phyloP scores from a whole-genome alignment of 306 rosid species.

The Boehmeria nivea region DNA sequence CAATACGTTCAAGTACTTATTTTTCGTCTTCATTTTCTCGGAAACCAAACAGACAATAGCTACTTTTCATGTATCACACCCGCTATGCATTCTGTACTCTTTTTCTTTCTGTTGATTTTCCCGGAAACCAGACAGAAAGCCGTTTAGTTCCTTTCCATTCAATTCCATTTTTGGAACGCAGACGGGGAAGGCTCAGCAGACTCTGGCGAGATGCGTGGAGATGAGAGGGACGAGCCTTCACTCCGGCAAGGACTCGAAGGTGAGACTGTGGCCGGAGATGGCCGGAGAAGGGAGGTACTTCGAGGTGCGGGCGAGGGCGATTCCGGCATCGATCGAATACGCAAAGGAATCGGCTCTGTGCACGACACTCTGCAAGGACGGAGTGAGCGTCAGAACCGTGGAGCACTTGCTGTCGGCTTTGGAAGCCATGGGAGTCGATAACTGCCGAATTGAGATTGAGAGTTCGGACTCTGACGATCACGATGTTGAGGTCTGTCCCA shows the following conservation, averaged over 20 bases:
- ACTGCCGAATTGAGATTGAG: slow-evolving; percentile 65
- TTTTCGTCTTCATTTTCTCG: too few species aligned
- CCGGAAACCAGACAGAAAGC: slow-evolving; percentile 17
- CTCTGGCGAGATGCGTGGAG: slow-evolving; percentile 67
- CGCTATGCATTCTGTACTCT: background rate
- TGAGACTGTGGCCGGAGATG: slow-evolving; percentile 64
- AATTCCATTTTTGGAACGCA: slow-evolving; percentile 12
- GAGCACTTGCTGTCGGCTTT: slow-evolving; percentile 93
- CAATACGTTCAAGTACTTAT: background rate
- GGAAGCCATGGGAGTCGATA: slow-evolving; percentile 86
- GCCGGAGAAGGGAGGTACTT: slow-evolving; percentile 75
- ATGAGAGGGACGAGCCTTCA: slow-evolving; percentile 56
- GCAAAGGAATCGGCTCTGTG: slow-evolving; percentile 65
- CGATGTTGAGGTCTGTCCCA: slow-evolving; percentile 49
- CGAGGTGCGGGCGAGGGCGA: slow-evolving; percentile 36
- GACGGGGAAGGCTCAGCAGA: slow-evolving; percentile 83
- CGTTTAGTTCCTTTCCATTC: background rate
- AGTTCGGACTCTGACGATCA: slow-evolving; percentile 36
- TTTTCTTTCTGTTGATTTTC: slow-evolving; percentile 2
- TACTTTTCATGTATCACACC: background rate
- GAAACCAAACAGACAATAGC: background rate
- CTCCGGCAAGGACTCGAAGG: slow-evolving; percentile 53
- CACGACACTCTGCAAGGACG: slow-evolving; percentile 62
- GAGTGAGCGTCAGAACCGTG: slow-evolving; percentile 57
- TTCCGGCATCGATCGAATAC: slow-evolving; percentile 60